These are phyloP conservation scores for Pelargonium australe DNA, from an alignment of 441 rosid species.

Conservation along the genomic window DNA sequence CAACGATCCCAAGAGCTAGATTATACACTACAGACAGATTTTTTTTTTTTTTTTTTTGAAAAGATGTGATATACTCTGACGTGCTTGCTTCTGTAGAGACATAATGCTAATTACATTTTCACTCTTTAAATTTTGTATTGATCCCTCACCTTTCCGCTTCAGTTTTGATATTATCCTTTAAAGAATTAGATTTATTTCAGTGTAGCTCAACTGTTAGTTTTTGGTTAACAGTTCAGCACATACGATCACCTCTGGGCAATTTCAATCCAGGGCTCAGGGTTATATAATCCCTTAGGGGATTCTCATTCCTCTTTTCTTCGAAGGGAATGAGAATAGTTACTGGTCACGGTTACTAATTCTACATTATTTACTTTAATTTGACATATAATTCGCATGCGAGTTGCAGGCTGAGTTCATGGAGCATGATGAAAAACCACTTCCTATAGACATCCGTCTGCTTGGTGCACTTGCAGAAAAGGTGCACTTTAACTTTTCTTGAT, in stretches of 20 bases:
- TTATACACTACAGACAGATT: not conserved
- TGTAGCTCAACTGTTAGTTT: too few relatives aligned
- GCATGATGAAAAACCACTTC: conserved; percentile 97
- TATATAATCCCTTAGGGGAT: too few relatives aligned
- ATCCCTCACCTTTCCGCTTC: not conserved
- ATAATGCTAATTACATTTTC: not conserved
- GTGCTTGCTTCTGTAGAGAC: not conserved
- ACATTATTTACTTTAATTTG: conserved; percentile 13
- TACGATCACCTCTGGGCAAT: too few relatives aligned
- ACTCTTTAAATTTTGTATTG: not conserved
- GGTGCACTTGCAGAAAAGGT: conserved; percentile 99
- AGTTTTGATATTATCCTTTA: too few relatives aligned
- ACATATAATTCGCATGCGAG: not conserved
- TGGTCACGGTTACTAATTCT: not conserved
- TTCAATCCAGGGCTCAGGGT: too few relatives aligned
- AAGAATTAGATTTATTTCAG: too few relatives aligned
- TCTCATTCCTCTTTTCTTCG: too few relatives aligned
- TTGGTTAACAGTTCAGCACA: too few relatives aligned
- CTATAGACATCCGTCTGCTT: conserved; percentile 98
- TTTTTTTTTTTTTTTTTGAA: too few relatives aligned
- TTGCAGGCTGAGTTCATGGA: conserved; percentile 99
- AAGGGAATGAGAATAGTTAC: too few relatives aligned
- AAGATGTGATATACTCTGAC: not conserved
- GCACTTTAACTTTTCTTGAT: conserved; percentile 15
- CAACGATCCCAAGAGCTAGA: not conserved